Evolutionary conservation across 2,329 filamentous ascomycete species (phyloP).

Genomic region (Beauveria brongniartii): DNA sequence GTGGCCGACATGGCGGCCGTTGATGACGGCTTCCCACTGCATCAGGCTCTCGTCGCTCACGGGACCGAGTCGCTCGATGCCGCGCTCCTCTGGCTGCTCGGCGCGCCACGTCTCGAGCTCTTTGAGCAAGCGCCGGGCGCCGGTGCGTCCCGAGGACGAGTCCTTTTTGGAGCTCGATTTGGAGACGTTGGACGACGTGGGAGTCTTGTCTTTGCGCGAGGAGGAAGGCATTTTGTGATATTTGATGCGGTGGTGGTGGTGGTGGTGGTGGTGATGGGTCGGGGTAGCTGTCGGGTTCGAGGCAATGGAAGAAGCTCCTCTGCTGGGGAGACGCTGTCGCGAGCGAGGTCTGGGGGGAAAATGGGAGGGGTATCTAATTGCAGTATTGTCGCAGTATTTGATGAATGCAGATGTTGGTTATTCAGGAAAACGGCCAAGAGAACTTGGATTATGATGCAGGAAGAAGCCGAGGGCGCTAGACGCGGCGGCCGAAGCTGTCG

Average conservation of each 20-base stretch:
- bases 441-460: too few species aligned
- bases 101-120: conserved; percentile 47
- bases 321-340: background rate
- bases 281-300: background rate
- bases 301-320: background rate
- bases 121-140: conserved; percentile 49
- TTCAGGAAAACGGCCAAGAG: too few species aligned
- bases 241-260: background rate
- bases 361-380: too few species aligned
- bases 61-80: conserved; percentile 52
- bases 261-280: background rate
- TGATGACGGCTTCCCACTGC: conserved; percentile 52
- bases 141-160: conserved; percentile 30
- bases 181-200: conserved; percentile 12
- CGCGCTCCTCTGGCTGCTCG: conserved; percentile 40
- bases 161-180: conserved; percentile 12
- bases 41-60: conserved; percentile 46
- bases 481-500: too few species aligned
- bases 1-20: conserved; percentile 44
- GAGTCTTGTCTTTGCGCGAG: conserved; percentile 11
- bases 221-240: conserved; percentile 12
- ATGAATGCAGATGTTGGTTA: background rate
- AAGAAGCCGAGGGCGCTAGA: too few species aligned
- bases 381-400: background rate
- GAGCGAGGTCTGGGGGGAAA: background rate